Percentiles rank a stretch among this genome's conserved stretches.
Conservation (phyloP, 2,329 filamentous ascomycete species). For the Onygenales sp. region DNA sequence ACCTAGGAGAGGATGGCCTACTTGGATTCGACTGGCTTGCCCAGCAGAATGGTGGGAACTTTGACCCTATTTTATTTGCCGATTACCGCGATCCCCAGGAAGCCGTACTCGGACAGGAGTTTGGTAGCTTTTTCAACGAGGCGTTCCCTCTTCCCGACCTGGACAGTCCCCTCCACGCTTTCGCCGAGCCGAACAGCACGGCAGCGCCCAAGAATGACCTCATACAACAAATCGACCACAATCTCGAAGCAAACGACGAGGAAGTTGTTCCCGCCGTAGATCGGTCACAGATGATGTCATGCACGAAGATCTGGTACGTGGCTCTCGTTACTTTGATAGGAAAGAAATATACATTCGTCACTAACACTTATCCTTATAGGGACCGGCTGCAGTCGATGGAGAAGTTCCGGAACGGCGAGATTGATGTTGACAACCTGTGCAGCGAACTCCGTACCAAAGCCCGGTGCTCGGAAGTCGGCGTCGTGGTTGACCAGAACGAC, state of each 20-base stretch:
- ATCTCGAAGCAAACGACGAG: conserved; percentile 57
- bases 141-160: conserved; percentile 71
- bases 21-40: conserved; percentile 56
- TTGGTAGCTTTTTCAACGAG: conserved; percentile 66
- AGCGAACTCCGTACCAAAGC: conserved; percentile 91
- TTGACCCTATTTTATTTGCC: conserved; percentile 85
- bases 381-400: conserved; percentile 80
- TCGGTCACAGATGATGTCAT: conserved; percentile 60
- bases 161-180: conserved; percentile 65
- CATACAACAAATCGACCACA: conserved; percentile 64
- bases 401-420: conserved; percentile 79
- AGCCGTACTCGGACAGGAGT: conserved; percentile 62
- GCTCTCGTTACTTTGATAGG: background rate
- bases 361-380: conserved; percentile 43
- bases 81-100: conserved; percentile 88
- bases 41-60: conserved; percentile 73
- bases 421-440: conserved; percentile 89
- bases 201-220: conserved; percentile 54
- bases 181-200: conserved; percentile 26
- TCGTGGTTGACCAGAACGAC: conserved; percentile 80
- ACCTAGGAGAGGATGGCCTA: conserved; percentile 9
- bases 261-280: conserved; percentile 57
- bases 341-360: background rate
- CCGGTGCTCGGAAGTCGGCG: conserved; percentile 79
- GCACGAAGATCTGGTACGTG: conserved; percentile 86